Conservation (phyloP, 192 early-diverging fungal species). For the Podila minutissima region DNA sequence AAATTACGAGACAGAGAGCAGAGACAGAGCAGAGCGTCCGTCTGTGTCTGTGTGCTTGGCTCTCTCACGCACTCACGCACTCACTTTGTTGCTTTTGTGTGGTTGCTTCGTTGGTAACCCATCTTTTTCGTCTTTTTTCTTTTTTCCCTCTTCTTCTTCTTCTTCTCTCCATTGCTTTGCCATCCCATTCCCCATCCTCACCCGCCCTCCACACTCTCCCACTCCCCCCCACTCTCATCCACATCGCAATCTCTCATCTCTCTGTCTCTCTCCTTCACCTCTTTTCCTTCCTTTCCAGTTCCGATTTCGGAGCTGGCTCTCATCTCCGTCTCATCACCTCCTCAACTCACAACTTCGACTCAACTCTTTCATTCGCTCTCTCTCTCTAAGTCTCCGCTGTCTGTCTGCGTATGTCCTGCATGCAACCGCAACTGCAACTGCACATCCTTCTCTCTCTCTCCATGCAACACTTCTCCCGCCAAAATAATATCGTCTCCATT, state of each 20-base stretch:
- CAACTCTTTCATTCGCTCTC: background rate
- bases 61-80: no score
- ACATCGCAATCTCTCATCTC: background rate
- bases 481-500: background rate
- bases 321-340: background rate
- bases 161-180: background rate
- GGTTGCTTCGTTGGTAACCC: no score
- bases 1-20: no score
- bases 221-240: background rate
- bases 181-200: background rate
- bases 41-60: no score
- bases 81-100: no score
- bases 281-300: background rate
- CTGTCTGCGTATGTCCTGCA: background rate
- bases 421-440: background rate
- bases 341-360: background rate
- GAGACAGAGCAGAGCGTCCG: no score
- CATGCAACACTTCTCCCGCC: background rate
- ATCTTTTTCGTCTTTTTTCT: background rate
- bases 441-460: background rate
- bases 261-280: background rate
- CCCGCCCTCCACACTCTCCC: background rate
- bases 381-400: background rate
- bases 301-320: background rate
- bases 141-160: background rate